A percentile compares a stretch with the other conserved stretches of the same genome.
Evolutionary conservation across 2,329 filamentous ascomycete species (phyloP).

Genomic region (Endothia cerciana): DNA sequence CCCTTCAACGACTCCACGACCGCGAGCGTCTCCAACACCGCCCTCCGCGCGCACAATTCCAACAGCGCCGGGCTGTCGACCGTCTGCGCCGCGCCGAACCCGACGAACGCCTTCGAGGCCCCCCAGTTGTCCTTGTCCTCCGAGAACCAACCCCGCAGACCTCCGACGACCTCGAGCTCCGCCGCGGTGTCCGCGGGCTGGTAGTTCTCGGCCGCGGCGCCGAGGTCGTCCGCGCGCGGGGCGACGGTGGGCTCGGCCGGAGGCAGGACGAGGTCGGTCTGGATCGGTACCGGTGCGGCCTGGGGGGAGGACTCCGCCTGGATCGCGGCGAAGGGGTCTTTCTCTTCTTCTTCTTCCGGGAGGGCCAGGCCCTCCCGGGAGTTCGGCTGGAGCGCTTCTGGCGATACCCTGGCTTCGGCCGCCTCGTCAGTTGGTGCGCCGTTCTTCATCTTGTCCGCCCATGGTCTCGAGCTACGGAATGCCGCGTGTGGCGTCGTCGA

Average conservation of each 20-base stretch:
- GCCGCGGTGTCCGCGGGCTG: conserved; percentile 45
- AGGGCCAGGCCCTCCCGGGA: neutral
- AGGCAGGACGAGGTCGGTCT: conserved; percentile 36
- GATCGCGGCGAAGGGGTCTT: conserved; percentile 1
- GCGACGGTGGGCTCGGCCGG: conserved; percentile 16
- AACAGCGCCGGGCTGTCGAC: conserved; percentile 49
- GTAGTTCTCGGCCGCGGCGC: neutral
- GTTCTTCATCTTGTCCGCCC: conserved; percentile 1
- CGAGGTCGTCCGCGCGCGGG: conserved; percentile 23
- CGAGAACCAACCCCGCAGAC: conserved; percentile 58
- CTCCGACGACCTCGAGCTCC: conserved; percentile 52
- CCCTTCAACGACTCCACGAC: conserved; percentile 37
- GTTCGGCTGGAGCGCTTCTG: neutral
- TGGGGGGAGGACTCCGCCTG: neutral
- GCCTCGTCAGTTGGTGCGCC: neutral
- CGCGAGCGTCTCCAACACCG: conserved; percentile 56
- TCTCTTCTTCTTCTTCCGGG: neutral
- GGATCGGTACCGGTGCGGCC: conserved; percentile 10
- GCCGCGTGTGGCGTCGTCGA: conserved; percentile 22
- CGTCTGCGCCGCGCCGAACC: conserved; percentile 47
- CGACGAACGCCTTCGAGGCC: conserved; percentile 46
- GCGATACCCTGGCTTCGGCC: neutral
- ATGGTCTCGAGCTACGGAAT: conserved; percentile 6
- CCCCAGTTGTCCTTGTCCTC: conserved; percentile 52
- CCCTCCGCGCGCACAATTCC: conserved; percentile 53